phyloP scores from a whole-genome alignment of 352 stramenopile genomes.

The Pythium folliculosum region DNA sequence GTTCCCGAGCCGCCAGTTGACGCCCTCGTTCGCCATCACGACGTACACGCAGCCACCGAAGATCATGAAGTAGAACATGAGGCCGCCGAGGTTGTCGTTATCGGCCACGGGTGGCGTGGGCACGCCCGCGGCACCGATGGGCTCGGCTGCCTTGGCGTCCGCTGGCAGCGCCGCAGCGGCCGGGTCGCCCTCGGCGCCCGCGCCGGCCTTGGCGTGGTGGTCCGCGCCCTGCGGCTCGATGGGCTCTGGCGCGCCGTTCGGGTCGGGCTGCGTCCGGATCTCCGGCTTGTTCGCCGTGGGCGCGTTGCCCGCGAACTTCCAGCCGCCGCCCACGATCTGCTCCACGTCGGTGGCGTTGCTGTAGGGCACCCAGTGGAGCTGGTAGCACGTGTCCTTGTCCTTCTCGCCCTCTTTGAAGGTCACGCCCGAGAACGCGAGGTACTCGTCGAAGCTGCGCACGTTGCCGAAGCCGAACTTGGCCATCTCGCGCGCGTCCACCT shows the following conservation, averaged over 20 bases:
- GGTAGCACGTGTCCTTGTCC: conserved; percentile 36
- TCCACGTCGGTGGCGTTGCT: conserved; percentile 31
- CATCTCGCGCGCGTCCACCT: conserved; percentile 36
- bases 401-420: conserved; percentile 24
- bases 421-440: conserved; percentile 39
- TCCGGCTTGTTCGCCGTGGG: neutral
- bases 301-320: conserved; percentile 16
- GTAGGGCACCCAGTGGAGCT: conserved; percentile 49
- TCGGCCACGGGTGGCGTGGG: neutral
- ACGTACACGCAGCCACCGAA: conserved; percentile 28
- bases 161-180: neutral
- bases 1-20: conserved; percentile 16
- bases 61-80: conserved; percentile 27
- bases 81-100: conserved; percentile 3
- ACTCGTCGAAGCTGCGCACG: conserved; percentile 33
- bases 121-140: neutral
- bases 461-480: conserved; percentile 35
- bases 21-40: conserved; percentile 27
- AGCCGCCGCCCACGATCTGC: conserved; percentile 29
- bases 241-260: conserved; percentile 11
- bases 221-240: conserved; percentile 17
- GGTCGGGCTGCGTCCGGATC: neutral
- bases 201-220: conserved; percentile 24
- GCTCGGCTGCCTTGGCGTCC: conserved; percentile 2
- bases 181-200: conserved; percentile 13